Conservation (phyloP, 1,284 basidiomycete genomes). For the Cutaneotrichosporon mucoides region DNA sequence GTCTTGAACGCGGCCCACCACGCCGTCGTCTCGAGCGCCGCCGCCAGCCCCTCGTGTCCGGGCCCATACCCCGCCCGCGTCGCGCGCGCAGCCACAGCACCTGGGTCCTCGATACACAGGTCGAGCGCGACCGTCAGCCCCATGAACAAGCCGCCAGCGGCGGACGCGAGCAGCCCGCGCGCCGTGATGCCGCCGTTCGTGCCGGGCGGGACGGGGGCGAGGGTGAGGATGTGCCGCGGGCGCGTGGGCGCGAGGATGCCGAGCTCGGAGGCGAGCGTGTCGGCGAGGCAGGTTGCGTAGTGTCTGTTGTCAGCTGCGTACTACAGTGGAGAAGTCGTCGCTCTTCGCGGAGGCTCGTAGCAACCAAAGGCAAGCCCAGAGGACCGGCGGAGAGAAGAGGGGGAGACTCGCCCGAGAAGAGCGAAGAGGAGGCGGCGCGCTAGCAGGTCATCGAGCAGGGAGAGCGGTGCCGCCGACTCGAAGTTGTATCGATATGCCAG, state of each 20-base stretch:
- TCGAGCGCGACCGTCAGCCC: constrained; percentile 59
- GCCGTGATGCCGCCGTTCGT: constrained; percentile 84
- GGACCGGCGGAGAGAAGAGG: neutral
- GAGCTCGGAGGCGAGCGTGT: constrained; percentile 52
- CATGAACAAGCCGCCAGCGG: constrained; percentile 68
- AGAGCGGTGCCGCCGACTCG: constrained; percentile 6
- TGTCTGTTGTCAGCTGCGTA: constrained; percentile 17
- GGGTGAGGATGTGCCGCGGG: constrained; percentile 71
- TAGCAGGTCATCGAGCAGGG: constrained; percentile 17
- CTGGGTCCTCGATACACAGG: constrained; percentile 62
- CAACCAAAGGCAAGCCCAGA: too few species aligned
- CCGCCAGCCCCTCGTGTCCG: too few species aligned
- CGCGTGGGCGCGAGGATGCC: constrained; percentile 69
- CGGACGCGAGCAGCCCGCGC: constrained; percentile 68
- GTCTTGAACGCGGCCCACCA: constrained; percentile 24
- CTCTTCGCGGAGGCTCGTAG: too few species aligned
- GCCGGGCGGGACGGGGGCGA: constrained; percentile 71
- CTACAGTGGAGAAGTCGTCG: too few species aligned
- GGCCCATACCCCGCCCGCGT: neutral
- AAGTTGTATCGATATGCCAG: constrained; percentile 59
- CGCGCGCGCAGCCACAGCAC: neutral
- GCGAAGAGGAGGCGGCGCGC: constrained; percentile 54
- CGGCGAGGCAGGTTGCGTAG: constrained; percentile 33
- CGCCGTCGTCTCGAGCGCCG: neutral
- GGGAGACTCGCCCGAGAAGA: constrained; percentile 62